Evolutionary conservation across 2,329 filamentous ascomycete species (phyloP), one percentile per base, ranked within the genome.

Genomic region (Fusarium poae): DNA sequence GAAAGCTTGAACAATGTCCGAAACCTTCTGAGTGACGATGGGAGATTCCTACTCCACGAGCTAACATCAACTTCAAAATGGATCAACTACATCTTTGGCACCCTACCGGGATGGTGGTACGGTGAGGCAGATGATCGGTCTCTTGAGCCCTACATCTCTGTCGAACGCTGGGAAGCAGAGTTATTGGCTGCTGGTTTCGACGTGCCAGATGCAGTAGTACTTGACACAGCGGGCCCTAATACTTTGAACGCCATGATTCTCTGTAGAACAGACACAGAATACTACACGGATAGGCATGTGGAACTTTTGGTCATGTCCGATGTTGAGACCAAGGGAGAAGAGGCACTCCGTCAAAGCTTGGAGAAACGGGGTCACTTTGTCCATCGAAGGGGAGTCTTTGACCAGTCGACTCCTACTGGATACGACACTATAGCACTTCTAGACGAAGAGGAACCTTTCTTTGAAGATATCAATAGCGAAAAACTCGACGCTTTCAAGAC

Each of bases 31-130:
- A 29, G 29, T 15, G 6, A 10, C 4, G 37, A 57, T 42, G 54
- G 54, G 2, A 52, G 46, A 10, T 35, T 57, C n/a, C 13, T 57
- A 1, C 35, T 57, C 21, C 54, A 57, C 16, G 54, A 57, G 18
- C 13, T 57, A 13, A 42, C 45, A 3, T 18, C 45, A 4, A 34
- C 35, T 29, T 57, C 55, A 0, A 58, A 58, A 12, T 58, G 48
- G 49, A 27, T 55, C 6, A 58, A 54, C 50, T 44, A 57, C 5
- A 50, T 57, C 10, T 57, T 49, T 16, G 54, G 54, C 4, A 58
- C 48, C 10, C 39, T 58, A 12, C 46, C 48, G 18, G 55, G 55
- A 13, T 58, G 55, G 55, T 54, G 55, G 55, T 58, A 58, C 30
- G 55, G 55, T 3, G 49, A 44, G 3, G 12, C 25, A 3, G 48